phyloP scores from a whole-genome alignment of 139 green algal species.

The Edaphochlamys debaryana region DNA sequence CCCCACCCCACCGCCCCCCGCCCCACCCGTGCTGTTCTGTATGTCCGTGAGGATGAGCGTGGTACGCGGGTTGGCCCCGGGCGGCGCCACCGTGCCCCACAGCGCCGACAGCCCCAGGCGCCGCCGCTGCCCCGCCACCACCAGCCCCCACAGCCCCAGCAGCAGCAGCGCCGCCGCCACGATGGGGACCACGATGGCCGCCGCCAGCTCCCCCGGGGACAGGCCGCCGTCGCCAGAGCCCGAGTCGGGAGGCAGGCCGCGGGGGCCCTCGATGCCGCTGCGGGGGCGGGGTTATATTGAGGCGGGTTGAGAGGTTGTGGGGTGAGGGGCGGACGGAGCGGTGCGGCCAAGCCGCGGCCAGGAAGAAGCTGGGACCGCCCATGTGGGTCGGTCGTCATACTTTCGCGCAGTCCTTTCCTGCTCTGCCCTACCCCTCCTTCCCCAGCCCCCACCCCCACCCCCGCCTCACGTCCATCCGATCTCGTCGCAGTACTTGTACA shows the following conservation, averaged over 20 bases:
- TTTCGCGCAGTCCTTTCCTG: no score
- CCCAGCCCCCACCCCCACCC: neutral
- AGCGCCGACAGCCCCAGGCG: no score
- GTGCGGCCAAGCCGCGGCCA: no score
- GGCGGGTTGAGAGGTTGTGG: no score
- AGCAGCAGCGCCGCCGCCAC: neutral
- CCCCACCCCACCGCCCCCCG: neutral
- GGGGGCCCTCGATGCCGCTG: neutral
- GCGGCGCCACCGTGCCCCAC: neutral
- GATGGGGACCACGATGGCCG: neutral
- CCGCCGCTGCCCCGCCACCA: neutral
- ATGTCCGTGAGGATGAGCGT: slow-evolving; percentile 22
- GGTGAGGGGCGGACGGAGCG: no score
- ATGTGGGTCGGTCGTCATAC: no score
- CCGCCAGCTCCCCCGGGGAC: neutral
- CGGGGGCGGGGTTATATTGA: no score
- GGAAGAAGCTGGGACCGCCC: no score
- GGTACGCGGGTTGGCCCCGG: neutral
- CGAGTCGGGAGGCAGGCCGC: neutral
- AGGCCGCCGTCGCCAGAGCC: neutral
- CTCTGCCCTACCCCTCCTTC: neutral
- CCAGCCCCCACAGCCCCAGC: neutral
- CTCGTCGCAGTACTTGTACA: slow-evolving; percentile 7
- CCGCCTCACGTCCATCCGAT: neutral
- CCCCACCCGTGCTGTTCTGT: slow-evolving; percentile 25